Evolutionary conservation across 1,284 basidiomycete genomes (phyloP).

Genomic region (Ustilago crameri): DNA sequence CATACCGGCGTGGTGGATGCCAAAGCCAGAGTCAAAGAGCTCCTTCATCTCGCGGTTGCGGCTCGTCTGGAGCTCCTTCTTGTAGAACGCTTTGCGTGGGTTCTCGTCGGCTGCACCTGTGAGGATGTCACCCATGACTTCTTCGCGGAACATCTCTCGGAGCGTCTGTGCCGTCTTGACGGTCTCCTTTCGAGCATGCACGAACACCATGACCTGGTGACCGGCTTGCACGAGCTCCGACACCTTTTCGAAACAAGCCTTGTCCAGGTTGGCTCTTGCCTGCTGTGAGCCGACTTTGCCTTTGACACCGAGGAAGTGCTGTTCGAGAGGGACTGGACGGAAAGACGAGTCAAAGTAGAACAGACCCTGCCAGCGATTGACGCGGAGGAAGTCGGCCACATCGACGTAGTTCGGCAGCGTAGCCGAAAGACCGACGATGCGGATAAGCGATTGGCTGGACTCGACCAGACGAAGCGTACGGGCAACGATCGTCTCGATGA

Average conservation of each 20-base stretch:
- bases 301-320: slow-evolving; percentile 94
- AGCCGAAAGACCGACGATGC: slow-evolving; percentile 98
- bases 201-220: slow-evolving; percentile 99
- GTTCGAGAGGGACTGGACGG: slow-evolving; percentile 94
- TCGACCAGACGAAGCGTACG: slow-evolving; percentile 93
- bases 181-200: slow-evolving; percentile 97
- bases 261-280: slow-evolving; percentile 88
- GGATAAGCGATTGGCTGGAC: slow-evolving; percentile 93
- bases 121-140: slow-evolving; percentile 82
- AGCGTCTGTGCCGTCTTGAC: slow-evolving; percentile 91
- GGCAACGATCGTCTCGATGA: slow-evolving; percentile 98
- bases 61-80: slow-evolving; percentile 80
- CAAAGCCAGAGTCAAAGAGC: slow-evolving; percentile 91
- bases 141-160: slow-evolving; percentile 80
- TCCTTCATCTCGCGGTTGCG: slow-evolving; percentile 97
- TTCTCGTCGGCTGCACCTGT: slow-evolving; percentile 50
- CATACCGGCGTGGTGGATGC: slow-evolving; percentile 99
- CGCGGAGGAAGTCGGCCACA: slow-evolving; percentile 93
- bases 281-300: slow-evolving; percentile 84
- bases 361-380: slow-evolving; percentile 87
- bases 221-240: slow-evolving; percentile 60
- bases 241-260: slow-evolving; percentile 86
- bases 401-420: slow-evolving; percentile 98
- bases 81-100: slow-evolving; percentile 71
- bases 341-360: slow-evolving; percentile 99